phyloP scores from a whole-genome alignment of 768 basidiomycete species.

The Lyophyllum semitale region DNA sequence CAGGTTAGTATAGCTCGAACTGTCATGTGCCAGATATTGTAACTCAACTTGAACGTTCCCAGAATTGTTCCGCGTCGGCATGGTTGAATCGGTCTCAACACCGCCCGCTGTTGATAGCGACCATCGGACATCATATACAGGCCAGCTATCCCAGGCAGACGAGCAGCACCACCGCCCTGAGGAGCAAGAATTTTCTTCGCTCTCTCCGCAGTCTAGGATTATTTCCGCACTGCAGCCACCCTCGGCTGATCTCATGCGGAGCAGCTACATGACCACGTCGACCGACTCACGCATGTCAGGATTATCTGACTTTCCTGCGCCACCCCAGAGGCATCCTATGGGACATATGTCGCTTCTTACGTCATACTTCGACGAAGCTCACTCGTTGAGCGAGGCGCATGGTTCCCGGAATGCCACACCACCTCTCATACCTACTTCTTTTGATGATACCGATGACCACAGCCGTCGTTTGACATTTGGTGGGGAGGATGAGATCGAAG shows the following conservation, averaged over 20 bases:
- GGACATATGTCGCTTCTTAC: conserved; percentile 44
- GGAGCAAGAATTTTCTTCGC: not conserved
- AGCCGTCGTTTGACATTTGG: conserved; percentile 24
- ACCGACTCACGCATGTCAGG: conserved; percentile 64
- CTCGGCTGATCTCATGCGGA: conserved; percentile 35
- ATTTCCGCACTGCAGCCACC: conserved; percentile 34
- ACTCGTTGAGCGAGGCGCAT: conserved; percentile 15
- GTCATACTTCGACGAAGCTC: conserved; percentile 41
- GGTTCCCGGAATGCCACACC: conserved; percentile 9
- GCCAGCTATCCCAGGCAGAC: conserved; percentile 32
- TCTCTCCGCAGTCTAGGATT: not conserved
- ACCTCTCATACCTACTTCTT: conserved; percentile 4
- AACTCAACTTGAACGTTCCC: conserved; percentile 6
- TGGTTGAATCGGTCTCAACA: conserved; percentile 50
- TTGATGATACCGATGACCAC: conserved; percentile 3
- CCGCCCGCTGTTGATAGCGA: conserved; percentile 44
- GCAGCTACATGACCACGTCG: conserved; percentile 67
- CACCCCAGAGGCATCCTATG: conserved; percentile 41
- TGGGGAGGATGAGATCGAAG: conserved; percentile 28
- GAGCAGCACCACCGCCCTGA: conserved; percentile 3
- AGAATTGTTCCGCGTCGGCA: conserved; percentile 54
- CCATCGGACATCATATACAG: conserved; percentile 40
- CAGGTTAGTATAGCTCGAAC: conserved; percentile 30
- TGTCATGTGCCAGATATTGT: not conserved
- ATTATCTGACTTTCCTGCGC: conserved; percentile 72